Conservation (phyloP, 257 asterid genomes). For the Plectranthus barbatus region DNA sequence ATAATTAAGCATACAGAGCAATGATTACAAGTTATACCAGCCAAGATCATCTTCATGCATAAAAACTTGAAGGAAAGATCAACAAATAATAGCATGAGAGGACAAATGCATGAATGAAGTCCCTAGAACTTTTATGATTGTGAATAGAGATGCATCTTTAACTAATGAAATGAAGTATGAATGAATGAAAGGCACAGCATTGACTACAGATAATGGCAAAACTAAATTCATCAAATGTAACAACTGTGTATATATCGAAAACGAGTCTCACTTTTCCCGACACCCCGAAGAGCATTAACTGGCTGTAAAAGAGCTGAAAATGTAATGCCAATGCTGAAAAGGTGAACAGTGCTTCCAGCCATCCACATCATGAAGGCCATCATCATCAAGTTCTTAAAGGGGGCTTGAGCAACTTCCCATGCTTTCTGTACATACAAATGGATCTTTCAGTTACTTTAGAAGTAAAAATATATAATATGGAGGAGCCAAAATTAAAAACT, state of each 20-base stretch:
- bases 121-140: background rate
- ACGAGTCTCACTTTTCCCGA: constrained; percentile 67
- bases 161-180: background rate
- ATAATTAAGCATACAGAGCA: background rate
- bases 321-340: constrained; percentile 93
- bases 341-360: constrained; percentile 98
- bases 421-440: constrained; percentile 62
- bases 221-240: background rate
- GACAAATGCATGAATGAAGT: background rate
- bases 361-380: constrained; percentile 99
- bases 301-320: constrained; percentile 97
- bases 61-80: background rate
- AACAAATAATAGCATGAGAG: background rate
- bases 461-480: constrained; percentile 1
- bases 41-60: background rate
- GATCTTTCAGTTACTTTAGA: background rate
- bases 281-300: constrained; percentile 86
- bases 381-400: constrained; percentile 85
- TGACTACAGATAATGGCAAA: background rate
- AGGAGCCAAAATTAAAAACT: background rate
- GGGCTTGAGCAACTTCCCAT: constrained; percentile 99
- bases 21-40: background rate
- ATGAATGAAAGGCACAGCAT: background rate
- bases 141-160: background rate
- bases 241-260: background rate